phyloP scores from a whole-genome alignment of 1,139 yeast genomes.

The Geotrichum fermentans region DNA sequence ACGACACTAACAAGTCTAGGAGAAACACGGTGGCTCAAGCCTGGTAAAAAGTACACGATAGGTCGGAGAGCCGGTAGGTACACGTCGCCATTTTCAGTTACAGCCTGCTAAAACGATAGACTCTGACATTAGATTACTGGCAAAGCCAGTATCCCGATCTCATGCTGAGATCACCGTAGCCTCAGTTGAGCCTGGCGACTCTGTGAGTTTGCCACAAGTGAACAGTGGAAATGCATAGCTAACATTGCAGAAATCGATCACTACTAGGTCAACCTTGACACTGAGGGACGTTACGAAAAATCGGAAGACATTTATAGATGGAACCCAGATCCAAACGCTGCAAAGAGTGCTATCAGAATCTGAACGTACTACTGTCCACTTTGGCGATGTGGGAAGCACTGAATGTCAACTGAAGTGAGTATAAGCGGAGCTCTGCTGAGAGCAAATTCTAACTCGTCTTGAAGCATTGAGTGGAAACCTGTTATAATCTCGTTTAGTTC shows the following conservation, averaged over 20 bases:
- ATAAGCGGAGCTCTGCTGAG: too few species aligned
- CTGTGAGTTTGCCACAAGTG: conserved; percentile 8
- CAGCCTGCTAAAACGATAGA: neutral
- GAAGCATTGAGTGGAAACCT: conserved; percentile 14
- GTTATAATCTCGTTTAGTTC: neutral
- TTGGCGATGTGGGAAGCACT: neutral
- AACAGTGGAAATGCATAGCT: conserved; percentile 13
- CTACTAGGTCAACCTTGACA: conserved; percentile 1
- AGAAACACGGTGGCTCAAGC: conserved; percentile 25
- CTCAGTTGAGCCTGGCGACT: conserved; percentile 6
- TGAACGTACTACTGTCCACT: conserved; percentile 18
- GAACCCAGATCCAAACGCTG: neutral
- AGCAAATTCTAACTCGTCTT: conserved; percentile 12
- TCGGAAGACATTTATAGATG: neutral
- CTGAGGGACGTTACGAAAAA: conserved; percentile 6
- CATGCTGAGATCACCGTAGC: conserved; percentile 22
- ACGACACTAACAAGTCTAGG: neutral
- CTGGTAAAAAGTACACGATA: conserved; percentile 22
- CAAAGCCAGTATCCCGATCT: conserved; percentile 25
- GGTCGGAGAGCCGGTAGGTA: conserved; percentile 24
- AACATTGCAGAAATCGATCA: conserved; percentile 7
- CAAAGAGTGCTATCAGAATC: neutral
- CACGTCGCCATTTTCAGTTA: neutral
- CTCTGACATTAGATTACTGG: conserved; percentile 19
- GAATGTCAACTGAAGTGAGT: neutral